A percentile compares a stretch with the other conserved stretches of the same genome.
Evolutionary conservation across 257 asterid species (phyloP).

Genomic region (Parsonsia alboflavescens): DNA sequence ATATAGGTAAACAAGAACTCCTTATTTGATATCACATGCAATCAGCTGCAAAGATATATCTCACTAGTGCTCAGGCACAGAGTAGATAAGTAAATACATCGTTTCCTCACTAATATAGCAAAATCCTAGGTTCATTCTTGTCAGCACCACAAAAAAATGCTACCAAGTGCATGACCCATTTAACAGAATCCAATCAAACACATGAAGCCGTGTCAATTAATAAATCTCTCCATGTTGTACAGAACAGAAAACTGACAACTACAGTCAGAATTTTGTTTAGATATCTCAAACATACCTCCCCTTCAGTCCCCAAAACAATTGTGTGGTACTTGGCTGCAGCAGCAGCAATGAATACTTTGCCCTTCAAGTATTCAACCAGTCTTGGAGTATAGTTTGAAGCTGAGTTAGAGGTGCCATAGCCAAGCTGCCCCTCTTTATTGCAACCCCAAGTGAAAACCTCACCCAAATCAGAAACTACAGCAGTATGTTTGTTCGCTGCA

Average conservation of each 20-base stretch:
- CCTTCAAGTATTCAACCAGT: constrained; percentile 88
- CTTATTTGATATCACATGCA: neutral
- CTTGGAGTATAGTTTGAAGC: constrained; percentile 94
- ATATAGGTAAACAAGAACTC: neutral
- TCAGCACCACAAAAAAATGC: neutral
- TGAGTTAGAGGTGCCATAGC: constrained; percentile 95
- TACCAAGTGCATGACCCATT: neutral
- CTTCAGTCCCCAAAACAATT: constrained; percentile 84
- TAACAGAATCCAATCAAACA: neutral
- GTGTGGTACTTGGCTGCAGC: constrained; percentile 95
- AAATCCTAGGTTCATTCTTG: neutral
- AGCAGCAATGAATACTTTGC: constrained; percentile 64
- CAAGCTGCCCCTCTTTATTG: constrained; percentile 99
- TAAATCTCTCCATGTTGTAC: neutral
- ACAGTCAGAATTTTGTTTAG: neutral
- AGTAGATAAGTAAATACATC: neutral
- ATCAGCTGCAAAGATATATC: neutral
- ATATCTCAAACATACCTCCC: constrained; percentile 56
- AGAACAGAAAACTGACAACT: neutral
- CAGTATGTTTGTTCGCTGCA: constrained; percentile 98
- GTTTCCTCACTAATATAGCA: neutral
- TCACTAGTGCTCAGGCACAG: neutral
- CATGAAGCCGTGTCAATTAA: neutral
- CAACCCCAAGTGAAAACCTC: constrained; percentile 98
- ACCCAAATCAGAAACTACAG: constrained; percentile 83